Evolutionary conservation across 2,329 filamentous ascomycete genomes (phyloP).

Genomic region (Leptographium flavum): DNA sequence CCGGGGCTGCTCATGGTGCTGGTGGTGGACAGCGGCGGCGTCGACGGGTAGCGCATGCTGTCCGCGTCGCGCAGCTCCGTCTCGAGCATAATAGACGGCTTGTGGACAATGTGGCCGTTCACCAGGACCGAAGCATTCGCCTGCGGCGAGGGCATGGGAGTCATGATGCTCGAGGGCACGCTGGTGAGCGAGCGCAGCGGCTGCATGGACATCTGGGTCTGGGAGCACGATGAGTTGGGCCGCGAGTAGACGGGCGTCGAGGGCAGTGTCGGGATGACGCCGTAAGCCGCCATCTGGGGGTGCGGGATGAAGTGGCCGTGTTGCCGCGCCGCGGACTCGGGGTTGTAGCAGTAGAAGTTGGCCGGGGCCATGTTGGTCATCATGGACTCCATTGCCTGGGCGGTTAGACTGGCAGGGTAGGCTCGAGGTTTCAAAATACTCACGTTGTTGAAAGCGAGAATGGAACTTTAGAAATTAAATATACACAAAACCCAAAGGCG

Average conservation of each 20-base stretch:
- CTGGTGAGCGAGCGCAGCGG: conserved; percentile 39
- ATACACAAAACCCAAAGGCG: neutral
- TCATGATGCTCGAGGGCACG: conserved; percentile 16
- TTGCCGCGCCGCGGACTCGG: conserved; percentile 60
- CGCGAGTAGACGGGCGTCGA: conserved; percentile 51
- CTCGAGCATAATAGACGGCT: conserved; percentile 66
- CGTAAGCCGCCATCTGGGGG: conserved; percentile 37
- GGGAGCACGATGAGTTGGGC: conserved; percentile 51
- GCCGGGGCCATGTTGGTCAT: conserved; percentile 52
- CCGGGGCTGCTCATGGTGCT: conserved; percentile 80
- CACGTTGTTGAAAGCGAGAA: conserved; percentile 16
- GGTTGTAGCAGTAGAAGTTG: conserved; percentile 77
- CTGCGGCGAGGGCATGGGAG: conserved; percentile 3
- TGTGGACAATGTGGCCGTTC: conserved; percentile 66
- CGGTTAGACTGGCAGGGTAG: too few relatives aligned
- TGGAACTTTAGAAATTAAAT: conserved; percentile 9
- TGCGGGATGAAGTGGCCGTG: conserved; percentile 62
- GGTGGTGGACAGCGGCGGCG: conserved; percentile 66
- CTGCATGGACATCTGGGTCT: conserved; percentile 20
- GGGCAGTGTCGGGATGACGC: conserved; percentile 41
- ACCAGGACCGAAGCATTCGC: conserved; percentile 25
- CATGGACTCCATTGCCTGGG: conserved; percentile 46
- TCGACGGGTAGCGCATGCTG: conserved; percentile 61
- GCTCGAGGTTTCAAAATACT: too few relatives aligned
- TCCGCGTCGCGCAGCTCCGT: conserved; percentile 54